Base-by-base conservation (phyloP, 208 protist species). In the Trypanosoma caninum region DNA sequence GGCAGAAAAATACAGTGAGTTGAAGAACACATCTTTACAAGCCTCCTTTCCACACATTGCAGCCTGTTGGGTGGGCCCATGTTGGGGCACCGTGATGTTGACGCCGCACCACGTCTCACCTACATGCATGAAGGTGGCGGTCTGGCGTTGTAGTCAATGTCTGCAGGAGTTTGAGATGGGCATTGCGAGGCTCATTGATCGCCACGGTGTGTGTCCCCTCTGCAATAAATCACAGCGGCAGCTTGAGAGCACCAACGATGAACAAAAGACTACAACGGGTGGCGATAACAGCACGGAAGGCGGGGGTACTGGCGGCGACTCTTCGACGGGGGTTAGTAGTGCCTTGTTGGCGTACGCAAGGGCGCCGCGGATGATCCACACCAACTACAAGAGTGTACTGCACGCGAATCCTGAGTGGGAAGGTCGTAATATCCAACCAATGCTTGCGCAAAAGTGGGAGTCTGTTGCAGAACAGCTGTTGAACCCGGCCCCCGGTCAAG, bases 371-470 rank as follows among this genome's bases (percentile, higher is more conserved):
- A 91, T 91, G 82, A 74, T 89, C 48, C 88, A 94, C 61, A 76
- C 76, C 2, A 94, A 91, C 64, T 94, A 92, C 70, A 65, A 71
- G 20, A 87, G 77, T 59, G 88, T 94, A 0, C 70, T 94, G 27
- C 66, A 79, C 58, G 58, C n/a, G 20, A 94, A 94, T 59, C 84
- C 88, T 1, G 73, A 94, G 71, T 94, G 88, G 84, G 81, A 89
- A 51, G 61, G 72, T 13, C 70, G 67, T 34, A 95, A 91, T 66
- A 80, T 95, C 42, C 82, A 91, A 65, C 89, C 89, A 2, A 95
- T 95, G 89, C 75, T 95, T 22, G 89, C 89, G 48, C 82, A 91
- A 48, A 77, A 75, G 27, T 95, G 89, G 86, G 84, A 93, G 44
- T 60, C 74, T 16, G 84, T 91, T 31, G 69, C 66, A 20, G 67